These are phyloP conservation scores for Trypanosoma avium DNA, from an alignment of 208 protist genomes.

Conservation along the genomic window DNA sequence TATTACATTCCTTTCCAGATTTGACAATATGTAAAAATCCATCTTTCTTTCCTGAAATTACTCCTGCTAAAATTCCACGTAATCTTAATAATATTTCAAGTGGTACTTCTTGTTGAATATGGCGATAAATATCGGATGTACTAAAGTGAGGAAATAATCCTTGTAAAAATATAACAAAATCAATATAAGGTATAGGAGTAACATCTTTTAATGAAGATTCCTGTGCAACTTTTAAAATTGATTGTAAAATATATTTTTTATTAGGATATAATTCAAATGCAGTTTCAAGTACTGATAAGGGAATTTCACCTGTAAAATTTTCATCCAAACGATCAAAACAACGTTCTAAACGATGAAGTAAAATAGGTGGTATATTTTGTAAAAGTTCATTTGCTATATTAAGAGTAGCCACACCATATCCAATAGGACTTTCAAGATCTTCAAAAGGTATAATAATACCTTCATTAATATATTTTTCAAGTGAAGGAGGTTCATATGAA, in stretches of 20 bases:
- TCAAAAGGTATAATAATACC: conserved; percentile 1
- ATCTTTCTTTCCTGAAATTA: conserved; percentile 1
- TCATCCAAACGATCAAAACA: conserved; percentile 15
- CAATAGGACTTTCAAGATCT: conserved; percentile 14
- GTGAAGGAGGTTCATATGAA: not conserved
- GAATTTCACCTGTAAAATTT: conserved; percentile 11
- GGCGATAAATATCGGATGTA: conserved; percentile 7
- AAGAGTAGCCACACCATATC: not conserved
- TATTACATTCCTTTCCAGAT: not conserved
- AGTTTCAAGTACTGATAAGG: not conserved
- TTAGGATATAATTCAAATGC: not conserved
- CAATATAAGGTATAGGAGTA: not conserved
- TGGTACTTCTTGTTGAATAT: not conserved
- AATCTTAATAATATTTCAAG: conserved; percentile 11
- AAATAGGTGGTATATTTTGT: conserved; percentile 1
- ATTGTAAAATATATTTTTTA: not conserved
- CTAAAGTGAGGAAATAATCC: conserved; percentile 21
- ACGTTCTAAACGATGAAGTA: conserved; percentile 10
- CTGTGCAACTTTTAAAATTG: not conserved
- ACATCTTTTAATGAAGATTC: not conserved
- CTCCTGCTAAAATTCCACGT: conserved; percentile 13
- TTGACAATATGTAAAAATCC: conserved; percentile 8
- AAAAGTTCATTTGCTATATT: not conserved
- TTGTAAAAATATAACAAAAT: conserved; percentile 12
- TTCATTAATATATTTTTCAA: conserved; percentile 2